Evolutionary conservation across 139 green algal species (phyloP).

Genomic region (Tetraselmis chui): DNA sequence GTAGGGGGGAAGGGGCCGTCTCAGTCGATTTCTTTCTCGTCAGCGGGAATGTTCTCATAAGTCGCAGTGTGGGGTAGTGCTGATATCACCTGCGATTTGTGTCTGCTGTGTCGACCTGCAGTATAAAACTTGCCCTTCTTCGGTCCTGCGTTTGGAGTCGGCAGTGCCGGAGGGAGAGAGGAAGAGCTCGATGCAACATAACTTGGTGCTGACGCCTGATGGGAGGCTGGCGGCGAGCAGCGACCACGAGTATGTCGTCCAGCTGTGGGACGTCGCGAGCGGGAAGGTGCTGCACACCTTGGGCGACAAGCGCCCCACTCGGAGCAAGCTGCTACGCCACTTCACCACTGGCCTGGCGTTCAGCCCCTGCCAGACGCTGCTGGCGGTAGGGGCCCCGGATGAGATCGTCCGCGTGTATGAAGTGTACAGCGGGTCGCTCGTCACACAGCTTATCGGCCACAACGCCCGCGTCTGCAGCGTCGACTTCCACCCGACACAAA

Average conservation of each 20-base stretch:
- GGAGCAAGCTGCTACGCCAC: background rate
- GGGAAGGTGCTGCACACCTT: background rate
- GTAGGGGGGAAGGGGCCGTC: no score
- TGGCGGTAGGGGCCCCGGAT: background rate
- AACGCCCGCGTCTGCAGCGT: background rate
- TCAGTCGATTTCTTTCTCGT: no score
- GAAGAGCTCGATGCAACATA: background rate
- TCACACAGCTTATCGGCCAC: background rate
- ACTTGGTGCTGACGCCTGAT: background rate
- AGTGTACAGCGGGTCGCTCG: background rate
- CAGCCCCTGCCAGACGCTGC: background rate
- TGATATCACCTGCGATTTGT: no score
- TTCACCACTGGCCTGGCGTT: background rate
- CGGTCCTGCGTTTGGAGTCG: background rate
- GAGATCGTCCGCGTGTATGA: background rate
- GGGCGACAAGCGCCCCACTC: background rate
- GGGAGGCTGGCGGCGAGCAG: background rate
- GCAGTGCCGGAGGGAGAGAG: background rate
- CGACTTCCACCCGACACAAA: background rate
- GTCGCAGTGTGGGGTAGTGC: no score
- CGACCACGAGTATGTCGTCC: background rate
- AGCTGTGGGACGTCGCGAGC: background rate
- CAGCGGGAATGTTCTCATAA: no score
- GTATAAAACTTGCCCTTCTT: background rate
- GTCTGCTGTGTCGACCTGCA: background rate